These are phyloP conservation scores for Paragyromitra xinjiangensis DNA, from an alignment of 495 filamentous ascomycete species.

Conservation along the genomic window DNA sequence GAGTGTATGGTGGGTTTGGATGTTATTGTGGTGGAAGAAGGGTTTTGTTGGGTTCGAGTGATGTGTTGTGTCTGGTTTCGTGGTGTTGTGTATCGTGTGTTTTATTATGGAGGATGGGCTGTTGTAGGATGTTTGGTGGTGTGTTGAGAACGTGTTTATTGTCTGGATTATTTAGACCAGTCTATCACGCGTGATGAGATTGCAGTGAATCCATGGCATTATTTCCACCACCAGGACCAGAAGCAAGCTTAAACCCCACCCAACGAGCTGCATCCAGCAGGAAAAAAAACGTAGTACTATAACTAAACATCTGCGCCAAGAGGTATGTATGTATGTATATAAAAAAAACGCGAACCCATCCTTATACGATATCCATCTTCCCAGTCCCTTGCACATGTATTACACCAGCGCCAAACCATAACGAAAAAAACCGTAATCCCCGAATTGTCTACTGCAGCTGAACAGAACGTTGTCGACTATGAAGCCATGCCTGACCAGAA, in stretches of 20 bases:
- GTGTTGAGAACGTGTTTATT: no score
- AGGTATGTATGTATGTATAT: constrained; percentile 27
- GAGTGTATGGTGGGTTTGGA: not conserved
- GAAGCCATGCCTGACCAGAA: constrained; percentile 54
- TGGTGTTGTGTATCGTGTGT: not conserved
- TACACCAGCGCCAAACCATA: constrained; percentile 24
- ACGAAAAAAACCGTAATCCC: not conserved
- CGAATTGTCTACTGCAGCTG: constrained; percentile 35
- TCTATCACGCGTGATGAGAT: no score
- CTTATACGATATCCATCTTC: constrained; percentile 15
- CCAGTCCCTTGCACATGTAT: not conserved
- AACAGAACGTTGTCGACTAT: constrained; percentile 47
- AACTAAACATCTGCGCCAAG: constrained; percentile 29
- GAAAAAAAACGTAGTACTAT: constrained; percentile 3
- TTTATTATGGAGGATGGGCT: not conserved
- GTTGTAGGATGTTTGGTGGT: no score
- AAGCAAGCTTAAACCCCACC: constrained; percentile 10
- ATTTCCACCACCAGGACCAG: no score
- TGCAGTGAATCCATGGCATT: no score
- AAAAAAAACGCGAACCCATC: not conserved
- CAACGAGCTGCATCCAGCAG: not conserved
- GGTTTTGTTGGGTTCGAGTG: not conserved
- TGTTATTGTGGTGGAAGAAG: not conserved
- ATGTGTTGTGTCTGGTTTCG: not conserved
- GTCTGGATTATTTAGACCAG: no score